Base-by-base conservation (phyloP, 192 early-diverging fungal species). In the Backusella mclennaniae region DNA sequence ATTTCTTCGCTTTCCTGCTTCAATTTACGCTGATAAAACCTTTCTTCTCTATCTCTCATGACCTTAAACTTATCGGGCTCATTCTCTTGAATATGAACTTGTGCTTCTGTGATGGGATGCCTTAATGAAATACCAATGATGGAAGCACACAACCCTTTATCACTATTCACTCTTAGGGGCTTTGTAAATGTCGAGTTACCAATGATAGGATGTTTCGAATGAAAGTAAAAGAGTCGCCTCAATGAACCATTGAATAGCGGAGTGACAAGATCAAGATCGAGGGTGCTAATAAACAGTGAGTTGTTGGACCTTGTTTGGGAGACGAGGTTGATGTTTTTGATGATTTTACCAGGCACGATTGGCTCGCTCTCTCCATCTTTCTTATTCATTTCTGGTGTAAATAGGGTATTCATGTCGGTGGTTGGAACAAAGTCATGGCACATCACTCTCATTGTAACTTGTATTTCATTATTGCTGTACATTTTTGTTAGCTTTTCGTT, bases 101-200 rank as follows among this genome's bases (percentile, higher is more conserved):
- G 6, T 15, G n/a, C 69, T 2, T 44, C 52, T 1, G 17, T 31
- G 17, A 67, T 33, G 0, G 84, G 83, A 35, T 89, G 87, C 8
- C 76, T 67, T 74, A 93, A 84, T 6, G 83, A 74, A 0, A 91
- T 66, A 1, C 73, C 49, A 7, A 82, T 69, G 23, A 92, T 71
- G 0, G 89, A 82, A 31, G 86, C 75, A 38, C 84, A 81, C 0
- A 88, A 76, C 26, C 92, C 92, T 63, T 93, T 93, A 79, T 88
- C 86, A 12, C 83, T 74, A 71, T 89, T 87, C 38, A 87, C 83
- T 35, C 84, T 80, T 29, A 93, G 79, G 3, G 84, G 84, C 31
- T 81, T 79, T 1, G 90, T 82, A 67, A 88, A 84, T 26, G 49
- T 84, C 38, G 89, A 89, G 36, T 84, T 78, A 11, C 92, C 92